These are phyloP conservation scores for Penicillium decumbens DNA, from an alignment of 2,329 filamentous ascomycete species.

Conservation along the genomic window DNA sequence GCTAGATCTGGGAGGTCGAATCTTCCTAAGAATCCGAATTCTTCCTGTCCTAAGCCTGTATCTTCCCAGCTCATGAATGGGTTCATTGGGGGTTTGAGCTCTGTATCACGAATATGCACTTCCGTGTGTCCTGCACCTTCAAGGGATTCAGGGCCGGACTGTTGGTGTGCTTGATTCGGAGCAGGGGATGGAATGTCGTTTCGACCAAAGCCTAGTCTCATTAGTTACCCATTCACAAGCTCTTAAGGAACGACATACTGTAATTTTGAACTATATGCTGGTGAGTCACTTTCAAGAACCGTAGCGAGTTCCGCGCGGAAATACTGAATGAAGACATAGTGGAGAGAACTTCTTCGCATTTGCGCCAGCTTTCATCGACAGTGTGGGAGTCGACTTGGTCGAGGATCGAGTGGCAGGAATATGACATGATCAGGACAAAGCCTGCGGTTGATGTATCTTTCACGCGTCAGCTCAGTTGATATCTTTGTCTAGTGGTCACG, in stretches of 20 bases:
- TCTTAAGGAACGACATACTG: constrained; percentile 4
- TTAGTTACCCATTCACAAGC: not conserved
- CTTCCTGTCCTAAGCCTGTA: constrained; percentile 18
- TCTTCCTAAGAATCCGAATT: constrained; percentile 21
- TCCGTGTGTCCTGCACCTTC: not conserved
- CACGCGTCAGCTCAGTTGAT: not conserved
- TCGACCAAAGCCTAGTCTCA: constrained; percentile 3
- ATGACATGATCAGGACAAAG: constrained; percentile 32
- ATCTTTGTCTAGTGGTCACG: constrained; percentile 3
- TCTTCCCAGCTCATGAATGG: constrained; percentile 20
- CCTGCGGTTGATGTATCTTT: constrained; percentile 31
- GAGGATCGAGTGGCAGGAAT: constrained; percentile 21
- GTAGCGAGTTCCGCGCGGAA: constrained; percentile 29
- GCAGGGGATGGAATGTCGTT: not conserved
- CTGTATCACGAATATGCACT: constrained; percentile 6
- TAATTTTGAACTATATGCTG: constrained; percentile 21
- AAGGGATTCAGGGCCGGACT: not conserved
- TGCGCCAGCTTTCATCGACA: constrained; percentile 25
- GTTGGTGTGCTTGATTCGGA: constrained; percentile 7
- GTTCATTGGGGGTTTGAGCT: constrained; percentile 7
- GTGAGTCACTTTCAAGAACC: constrained; percentile 26
- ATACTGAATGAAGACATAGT: constrained; percentile 28
- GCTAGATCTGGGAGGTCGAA: constrained; percentile 23
- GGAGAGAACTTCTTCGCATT: constrained; percentile 26
- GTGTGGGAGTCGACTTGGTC: constrained; percentile 15